Evolutionary conservation across 257 asterid species (phyloP), one percentile per base, ranked within the genome.

Genomic region (Forsythia viridissima): DNA sequence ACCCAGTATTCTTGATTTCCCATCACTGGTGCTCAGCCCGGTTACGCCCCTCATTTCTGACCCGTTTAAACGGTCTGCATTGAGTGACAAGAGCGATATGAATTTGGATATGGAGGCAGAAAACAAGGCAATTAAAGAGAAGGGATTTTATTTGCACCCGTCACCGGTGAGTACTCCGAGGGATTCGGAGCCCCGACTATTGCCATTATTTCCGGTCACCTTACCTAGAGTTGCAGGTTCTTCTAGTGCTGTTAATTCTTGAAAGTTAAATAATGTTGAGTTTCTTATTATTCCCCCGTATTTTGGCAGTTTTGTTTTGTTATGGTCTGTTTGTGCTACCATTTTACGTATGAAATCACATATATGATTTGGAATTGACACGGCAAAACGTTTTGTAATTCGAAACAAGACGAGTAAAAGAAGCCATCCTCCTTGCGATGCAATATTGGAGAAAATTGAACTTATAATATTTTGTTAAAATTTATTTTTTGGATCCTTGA

Each of bases 1-100:
- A 0, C 99, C 99, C 0, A 93, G 98, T 80, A 84, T 91, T 15
- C 98, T 94, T 6, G 98, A 91, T 86, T 93, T 94, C 37, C 97
- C 98, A 4, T 92, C 98, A 4, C 76, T 91, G 55, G 93, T 70
- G 2, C 93, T 94, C 78, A 94, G 98, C 87, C 98, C 98, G 41
- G 96, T 91, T 7, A 94, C 98, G 8, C 99, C 98, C 0, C 94
- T 93, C 34, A 88, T 90, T 72, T 96, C 86, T 80, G 98, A 94
- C 93, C 98, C 93, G 81, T 91, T 92, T 21, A 86, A 85, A 75
- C 85, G 97, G 40, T 77, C 74, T 20, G 73, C 67, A 41, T 41
- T 41, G 44, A 41, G 8, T 41, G 44, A 0, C 2, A 41, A 41
- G 5, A 41, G 44, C 51, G 79, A 73, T 52, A 80, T 77, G 37